Evolutionary conservation across 1,284 basidiomycete species (phyloP), one percentile per base, ranked within the genome.

Genomic region (Apiotrichum domesticum): DNA sequence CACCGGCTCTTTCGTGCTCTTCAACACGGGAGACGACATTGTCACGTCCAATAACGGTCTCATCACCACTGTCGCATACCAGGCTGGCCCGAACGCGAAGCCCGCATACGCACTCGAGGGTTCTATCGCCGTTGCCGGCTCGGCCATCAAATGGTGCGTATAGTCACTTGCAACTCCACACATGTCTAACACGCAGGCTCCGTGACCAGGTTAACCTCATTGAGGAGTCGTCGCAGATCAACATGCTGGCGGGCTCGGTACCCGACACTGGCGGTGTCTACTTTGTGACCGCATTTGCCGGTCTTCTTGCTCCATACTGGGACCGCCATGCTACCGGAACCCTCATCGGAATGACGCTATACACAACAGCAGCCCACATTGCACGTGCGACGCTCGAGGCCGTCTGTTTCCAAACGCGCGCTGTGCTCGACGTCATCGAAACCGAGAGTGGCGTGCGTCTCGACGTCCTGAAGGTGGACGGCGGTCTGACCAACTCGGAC

Each of bases 211-310:
- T 98, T 80, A 78, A 81, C 35, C 77, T 98, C 63, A 95, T 98
- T 69, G 77, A 84, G 43, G 82, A 86, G 37, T 88, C 92, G 0
- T 76, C 76, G n/a, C 89, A 97, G 57, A 88, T 98, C 67, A 96
- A 97, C 70, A 80, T 81, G 11, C 82, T 98, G 40, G 94, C 92
- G 1, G 84, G 81, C 4, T 81, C 85, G 48, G 90, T 88, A 43
- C 77, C 84, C 11, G 84, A 87, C 68, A 87, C 90, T 0, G 93
- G 89, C 46, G 95, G 94, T 11, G 83, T 97, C 41, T 97, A 91
- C 80, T 98, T 98, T 70, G 95, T 98, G 41, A 95, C 95, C 1
- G 94, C 90, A 6, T 96, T 97, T 79, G 88, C 87, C 57, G 94
- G 93, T 57, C 81, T 97, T 35, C 83, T 95, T 46, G 91, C 90